Evolutionary conservation across 2,329 filamentous ascomycete genomes (phyloP), one percentile per base, ranked within the genome.

Genomic region (Hirsutella minnesotensis): DNA sequence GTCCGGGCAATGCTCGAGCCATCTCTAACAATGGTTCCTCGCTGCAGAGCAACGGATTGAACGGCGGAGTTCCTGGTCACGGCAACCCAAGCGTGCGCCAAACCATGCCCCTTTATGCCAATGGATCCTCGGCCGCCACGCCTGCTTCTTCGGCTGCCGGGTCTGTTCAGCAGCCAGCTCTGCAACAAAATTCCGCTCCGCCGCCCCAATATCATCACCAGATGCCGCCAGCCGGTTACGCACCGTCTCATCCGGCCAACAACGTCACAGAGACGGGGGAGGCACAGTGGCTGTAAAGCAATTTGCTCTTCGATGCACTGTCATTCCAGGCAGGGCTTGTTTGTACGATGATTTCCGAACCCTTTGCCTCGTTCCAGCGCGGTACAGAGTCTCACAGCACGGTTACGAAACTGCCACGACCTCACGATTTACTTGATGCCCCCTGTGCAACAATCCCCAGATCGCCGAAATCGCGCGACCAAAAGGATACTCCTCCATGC

Each of bases 1-100:
- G 72, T 13, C 56, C 65, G 33, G 46, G 54, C 39, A 66, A 68
- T 50, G 54, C 54, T 49, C 71, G 72, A 34, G 61, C 56, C 49
- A 57, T 69, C 51, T 60, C 65, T 38, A 66, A 62, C 44, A 65
- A 55, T 42, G 56, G 57, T 4, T 52, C 63, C 13, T 59, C 69
- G 37, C 47, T 67, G 21, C 54, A 53, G 16, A 46, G 46, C 38
- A 60, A 59, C 42, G 55, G 53, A 4, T 44, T n/a, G 29, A 57
- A 50, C 33, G 56, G 55, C 27, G 51, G 51, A 31, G 42, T 53
- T 24, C 37, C 50, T 19, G 42, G 47, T 13, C 41, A 49, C 21
- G 47, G 47, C 21, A 49, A 44, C 39, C 51, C 53, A 27, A 42
- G 43, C 20, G 49, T 56, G 24, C 62, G 59, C 31, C 64, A 64